Evolutionary conservation across 345 rosid genomes (phyloP), one percentile per base, ranked within the genome.

Genomic region (Luvunga scandens): DNA sequence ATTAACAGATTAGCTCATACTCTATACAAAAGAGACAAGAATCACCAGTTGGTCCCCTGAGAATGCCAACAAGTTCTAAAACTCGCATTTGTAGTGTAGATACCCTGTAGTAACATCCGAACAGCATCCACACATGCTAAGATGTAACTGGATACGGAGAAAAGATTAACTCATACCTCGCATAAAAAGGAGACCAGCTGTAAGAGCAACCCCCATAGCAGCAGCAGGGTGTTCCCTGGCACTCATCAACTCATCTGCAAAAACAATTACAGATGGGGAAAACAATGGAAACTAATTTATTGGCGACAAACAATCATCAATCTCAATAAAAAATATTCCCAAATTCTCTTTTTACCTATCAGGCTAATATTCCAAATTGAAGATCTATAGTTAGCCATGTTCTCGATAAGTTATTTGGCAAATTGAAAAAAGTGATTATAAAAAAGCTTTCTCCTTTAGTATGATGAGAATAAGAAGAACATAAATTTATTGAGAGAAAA

Each of bases 201-300:
- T 76, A 25, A 88, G 71, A 80, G 93, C 84, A 84, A 89, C 33
- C 61, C 97, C 99, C 77, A 86, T 53, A 82, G 90, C 81, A 71
- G 91, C 89, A 67, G 85, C 91, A 8, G 99, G 99, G 76, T 88
- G 84, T 66, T 94, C 97, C 82, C 86, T 89, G 25, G 90, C 93
- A 13, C 55, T 80, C 78, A 13, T 77, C 87, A 96, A 59, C 80
- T 85, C 94, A 45, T 88, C 99, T 94, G 86, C 79, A 73, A 34
- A 70, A 18, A 53, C 36, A 61, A 64, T 45, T 36, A 16, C 39
- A 21, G 33, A 38, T 4, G 22, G 13, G 7, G 7, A 38, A 34
- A 57, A 13, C 31, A 33, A 59, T 39, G 28, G 57, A 34, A 34
- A 55, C 25, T 25, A 21, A 38, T 22, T 7, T 12, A 59, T 25